Evolutionary conservation across 495 filamentous ascomycete species (phyloP).

Genomic region (Penicillium chermesinum): DNA sequence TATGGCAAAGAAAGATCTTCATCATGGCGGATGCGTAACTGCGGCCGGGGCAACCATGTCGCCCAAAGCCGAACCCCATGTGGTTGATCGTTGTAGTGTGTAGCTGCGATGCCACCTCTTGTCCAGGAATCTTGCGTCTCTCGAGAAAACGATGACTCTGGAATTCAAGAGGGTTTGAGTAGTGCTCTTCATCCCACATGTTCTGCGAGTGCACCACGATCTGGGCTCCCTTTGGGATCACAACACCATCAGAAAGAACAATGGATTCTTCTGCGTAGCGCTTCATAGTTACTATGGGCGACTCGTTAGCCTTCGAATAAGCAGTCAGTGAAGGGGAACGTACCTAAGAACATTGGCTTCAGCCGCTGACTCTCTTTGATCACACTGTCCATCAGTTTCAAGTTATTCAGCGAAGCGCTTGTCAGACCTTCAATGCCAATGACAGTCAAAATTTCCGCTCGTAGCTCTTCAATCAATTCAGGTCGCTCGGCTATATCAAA

Average conservation of each 20-base stretch:
- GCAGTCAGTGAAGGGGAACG: no score
- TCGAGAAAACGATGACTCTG: slow-evolving; percentile 50
- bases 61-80: slow-evolving; percentile 48
- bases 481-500: slow-evolving; percentile 36
- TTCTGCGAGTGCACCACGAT: background rate
- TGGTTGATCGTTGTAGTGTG: slow-evolving; percentile 36
- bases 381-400: background rate
- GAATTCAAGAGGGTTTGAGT: slow-evolving; percentile 38
- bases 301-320: no score
- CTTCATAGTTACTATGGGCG: background rate
- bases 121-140: slow-evolving; percentile 30
- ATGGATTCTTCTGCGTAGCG: background rate
- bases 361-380: background rate
- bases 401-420: background rate
- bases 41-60: slow-evolving; percentile 45
- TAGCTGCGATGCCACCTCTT: slow-evolving; percentile 37
- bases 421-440: slow-evolving; percentile 4
- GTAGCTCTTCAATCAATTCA: slow-evolving; percentile 24
- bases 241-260: background rate
- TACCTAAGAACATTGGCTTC: background rate
- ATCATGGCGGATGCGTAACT: slow-evolving; percentile 49
- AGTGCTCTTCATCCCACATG: slow-evolving; percentile 1
- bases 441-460: slow-evolving; percentile 20
- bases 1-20: slow-evolving; percentile 45
- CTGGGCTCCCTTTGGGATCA: background rate